Percentiles rank a stretch among this genome's conserved stretches.
These are phyloP conservation scores for Lachancea thermotolerans DNA, from an alignment of 805 yeast species.

Conservation along the genomic window DNA sequence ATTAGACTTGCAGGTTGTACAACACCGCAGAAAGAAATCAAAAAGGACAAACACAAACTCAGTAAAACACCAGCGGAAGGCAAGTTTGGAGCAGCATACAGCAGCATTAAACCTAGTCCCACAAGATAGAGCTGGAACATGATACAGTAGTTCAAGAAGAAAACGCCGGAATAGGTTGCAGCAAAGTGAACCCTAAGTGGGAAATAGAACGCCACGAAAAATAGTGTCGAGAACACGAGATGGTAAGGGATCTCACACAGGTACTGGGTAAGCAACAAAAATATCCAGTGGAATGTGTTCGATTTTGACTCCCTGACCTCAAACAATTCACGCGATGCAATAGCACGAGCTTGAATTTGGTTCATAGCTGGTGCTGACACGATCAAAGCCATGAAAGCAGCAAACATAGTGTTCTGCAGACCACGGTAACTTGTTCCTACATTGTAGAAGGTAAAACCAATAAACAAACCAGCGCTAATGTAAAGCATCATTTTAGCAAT, in stretches of 20 bases:
- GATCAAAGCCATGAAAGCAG: constrained; percentile 52
- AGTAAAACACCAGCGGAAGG: constrained; percentile 59
- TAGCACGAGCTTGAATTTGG: constrained; percentile 56
- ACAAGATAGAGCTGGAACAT: constrained; percentile 42
- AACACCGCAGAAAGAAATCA: constrained; percentile 64
- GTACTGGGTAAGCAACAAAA: constrained; percentile 47
- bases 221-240: constrained; percentile 41
- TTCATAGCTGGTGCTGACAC: constrained; percentile 49
- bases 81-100: constrained; percentile 57
- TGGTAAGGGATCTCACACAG: constrained; percentile 58
- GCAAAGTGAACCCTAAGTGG: constrained; percentile 38
- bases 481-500: constrained; percentile 50
- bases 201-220: constrained; percentile 47
- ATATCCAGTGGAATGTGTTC: constrained; percentile 68
- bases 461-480: constrained; percentile 49
- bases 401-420: constrained; percentile 53
- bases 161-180: constrained; percentile 43
- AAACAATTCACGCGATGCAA: constrained; percentile 51
- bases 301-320: constrained; percentile 68
- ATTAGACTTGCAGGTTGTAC: constrained; percentile 47
- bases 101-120: constrained; percentile 44
- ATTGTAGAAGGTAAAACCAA: constrained; percentile 67
- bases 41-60: constrained; percentile 49
- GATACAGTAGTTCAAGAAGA: constrained; percentile 38
- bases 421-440: constrained; percentile 47